Base-by-base conservation (phyloP, 768 basidiomycete species). In the Mycena alexandri region DNA sequence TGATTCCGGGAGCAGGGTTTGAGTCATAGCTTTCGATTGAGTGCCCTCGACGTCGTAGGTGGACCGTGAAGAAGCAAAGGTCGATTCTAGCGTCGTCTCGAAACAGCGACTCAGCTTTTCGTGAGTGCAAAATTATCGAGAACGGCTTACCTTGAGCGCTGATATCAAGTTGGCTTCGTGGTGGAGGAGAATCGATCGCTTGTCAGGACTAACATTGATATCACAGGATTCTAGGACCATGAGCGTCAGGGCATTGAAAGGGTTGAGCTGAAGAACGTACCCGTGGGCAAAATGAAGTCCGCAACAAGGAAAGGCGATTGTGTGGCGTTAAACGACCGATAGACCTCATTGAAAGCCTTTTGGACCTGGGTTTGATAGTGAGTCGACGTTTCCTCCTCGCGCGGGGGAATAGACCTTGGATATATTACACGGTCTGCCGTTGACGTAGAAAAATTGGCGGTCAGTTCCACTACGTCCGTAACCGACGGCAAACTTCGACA, bases 181-280 rank as follows among this genome's bases (percentile, higher is more conserved):
- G 72, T 98, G 95, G 13, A 99, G 74, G 56, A 98, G 90, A 42
- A 99, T 92, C 0, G 95, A 96, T n/a, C 97, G 86, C 75, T 99
- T 99, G 81, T 99, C 98, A 0, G 98, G 97, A 68, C 90, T 94
- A 65, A 99, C 93, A 68, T 99, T 99, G 74, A 99, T 89, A 75
- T 99, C 98, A 73, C 89, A 93, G 0, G 88, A 82, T 63, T 90
- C 94, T 96, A 68, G 8, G 59, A 24, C n/a, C 24, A 41, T 50
- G 50, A 55, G 33, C 17, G 42, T 61, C 44, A 42, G 42, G 59
- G 29, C 38, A 52, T 12, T 19, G 48, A 33, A 25, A 38, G 38
- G 2, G 38, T 38, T 14, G 16, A 14, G 68, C 16, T 16, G 14
- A 25, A 9, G 2, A 8, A 78, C 89, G 9, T 65, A 95, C 95